Percentiles rank a stretch among this genome's conserved stretches.
These are phyloP conservation scores for Dactylonectria estremocensis DNA, from an alignment of 2,329 filamentous ascomycete species.

Conservation along the genomic window DNA sequence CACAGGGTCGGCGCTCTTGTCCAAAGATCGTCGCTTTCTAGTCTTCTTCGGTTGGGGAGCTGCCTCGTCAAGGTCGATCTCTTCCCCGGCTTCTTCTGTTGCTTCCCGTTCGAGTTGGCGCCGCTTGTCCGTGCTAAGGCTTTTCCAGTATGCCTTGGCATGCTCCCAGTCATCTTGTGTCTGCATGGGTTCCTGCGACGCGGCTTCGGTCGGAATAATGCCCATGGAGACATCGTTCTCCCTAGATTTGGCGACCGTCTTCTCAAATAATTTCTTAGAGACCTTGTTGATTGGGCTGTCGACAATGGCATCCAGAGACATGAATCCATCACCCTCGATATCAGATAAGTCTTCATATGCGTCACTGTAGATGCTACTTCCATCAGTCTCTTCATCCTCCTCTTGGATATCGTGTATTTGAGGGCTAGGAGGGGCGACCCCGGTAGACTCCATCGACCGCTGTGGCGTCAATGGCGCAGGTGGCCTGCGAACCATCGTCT, in stretches of 20 bases:
- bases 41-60: constrained; percentile 49
- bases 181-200: constrained; percentile 14
- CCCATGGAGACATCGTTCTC: constrained; percentile 27
- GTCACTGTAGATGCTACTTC: constrained; percentile 79
- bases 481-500: not conserved
- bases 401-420: constrained; percentile 55
- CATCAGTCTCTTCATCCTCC: constrained; percentile 63
- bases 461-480: constrained; percentile 32
- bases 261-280: constrained; percentile 44
- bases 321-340: constrained; percentile 75
- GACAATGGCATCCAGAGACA: constrained; percentile 81
- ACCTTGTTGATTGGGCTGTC: constrained; percentile 64
- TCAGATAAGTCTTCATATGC: constrained; percentile 82
- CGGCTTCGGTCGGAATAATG: not conserved
- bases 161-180: constrained; percentile 73
- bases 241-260: constrained; percentile 42
- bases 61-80: constrained; percentile 56
- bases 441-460: constrained; percentile 39
- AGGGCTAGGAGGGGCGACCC: constrained; percentile 32
- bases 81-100: constrained; percentile 66
- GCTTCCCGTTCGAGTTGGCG: constrained; percentile 73
- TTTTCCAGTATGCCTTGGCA: constrained; percentile 79
- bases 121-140: constrained; percentile 74
- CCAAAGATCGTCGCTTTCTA: constrained; percentile 53
- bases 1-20: constrained; percentile 23